Evolutionary conservation across 164 flowering plant genomes (phyloP).

Genomic region (Annona squamosa): DNA sequence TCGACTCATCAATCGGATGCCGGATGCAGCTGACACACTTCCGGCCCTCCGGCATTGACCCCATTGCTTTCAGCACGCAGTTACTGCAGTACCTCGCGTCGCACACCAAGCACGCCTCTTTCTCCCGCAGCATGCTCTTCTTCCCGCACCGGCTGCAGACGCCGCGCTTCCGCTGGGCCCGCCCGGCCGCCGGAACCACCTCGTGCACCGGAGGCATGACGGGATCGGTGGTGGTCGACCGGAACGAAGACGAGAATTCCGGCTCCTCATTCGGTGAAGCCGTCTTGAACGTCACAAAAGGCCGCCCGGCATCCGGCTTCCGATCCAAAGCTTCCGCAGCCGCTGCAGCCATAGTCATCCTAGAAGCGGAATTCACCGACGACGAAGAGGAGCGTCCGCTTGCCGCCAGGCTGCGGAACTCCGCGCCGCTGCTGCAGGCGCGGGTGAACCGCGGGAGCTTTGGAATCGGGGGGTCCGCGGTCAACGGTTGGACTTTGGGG

Average conservation of each 20-base stretch:
- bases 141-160: constrained; percentile 42
- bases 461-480: constrained; percentile 10
- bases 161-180: constrained; percentile 19
- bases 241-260: constrained; percentile 11
- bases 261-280: constrained; percentile 11
- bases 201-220: constrained; percentile 3
- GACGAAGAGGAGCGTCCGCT: neutral
- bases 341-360: neutral
- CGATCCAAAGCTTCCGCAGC: neutral
- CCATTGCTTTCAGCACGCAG: constrained; percentile 56
- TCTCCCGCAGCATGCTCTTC: constrained; percentile 32
- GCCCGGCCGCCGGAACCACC: constrained; percentile 17
- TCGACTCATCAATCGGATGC: constrained; percentile 41
- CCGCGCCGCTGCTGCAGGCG: neutral
- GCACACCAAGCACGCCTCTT: constrained; percentile 46
- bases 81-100: constrained; percentile 42
- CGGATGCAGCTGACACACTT: constrained; percentile 55
- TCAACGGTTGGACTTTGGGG: constrained; percentile 37
- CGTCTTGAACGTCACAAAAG: constrained; percentile 24
- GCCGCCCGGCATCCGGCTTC: constrained; percentile 3
- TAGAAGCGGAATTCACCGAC: neutral
- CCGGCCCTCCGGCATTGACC: constrained; percentile 64
- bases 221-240: constrained; percentile 9
- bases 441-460: neutral
- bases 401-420: neutral